phyloP scores from a whole-genome alignment of 768 basidiomycete genomes.

The Panaeolus papilionaceus region DNA sequence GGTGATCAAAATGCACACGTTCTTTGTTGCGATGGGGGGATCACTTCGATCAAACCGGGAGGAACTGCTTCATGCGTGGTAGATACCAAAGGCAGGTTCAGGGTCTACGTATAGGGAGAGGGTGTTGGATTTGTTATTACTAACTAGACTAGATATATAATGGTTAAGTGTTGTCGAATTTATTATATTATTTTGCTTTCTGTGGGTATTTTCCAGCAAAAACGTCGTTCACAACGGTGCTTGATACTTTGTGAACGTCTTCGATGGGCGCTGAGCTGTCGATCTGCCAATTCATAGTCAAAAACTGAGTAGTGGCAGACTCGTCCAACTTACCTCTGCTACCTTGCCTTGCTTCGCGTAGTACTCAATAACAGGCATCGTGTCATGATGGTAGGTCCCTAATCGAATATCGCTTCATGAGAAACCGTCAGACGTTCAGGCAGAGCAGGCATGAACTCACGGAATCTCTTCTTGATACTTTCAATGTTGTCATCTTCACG shows the following conservation, averaged over 20 bases:
- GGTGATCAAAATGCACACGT: conserved; percentile 68
- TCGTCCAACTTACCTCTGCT: conserved; percentile 63
- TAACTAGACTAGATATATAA: conserved; percentile 4
- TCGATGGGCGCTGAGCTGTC: conserved; percentile 74
- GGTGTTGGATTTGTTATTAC: neutral
- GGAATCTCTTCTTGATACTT: conserved; percentile 96
- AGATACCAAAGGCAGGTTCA: conserved; percentile 46
- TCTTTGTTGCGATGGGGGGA: conserved; percentile 81
- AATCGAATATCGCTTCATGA: neutral
- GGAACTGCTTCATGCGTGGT: conserved; percentile 63
- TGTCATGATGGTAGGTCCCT: conserved; percentile 87
- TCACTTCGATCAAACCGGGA: conserved; percentile 64
- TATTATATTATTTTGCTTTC: conserved; percentile 19
- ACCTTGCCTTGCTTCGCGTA: conserved; percentile 75
- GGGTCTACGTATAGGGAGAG: conserved; percentile 48
- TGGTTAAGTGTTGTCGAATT: neutral
- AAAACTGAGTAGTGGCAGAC: conserved; percentile 13
- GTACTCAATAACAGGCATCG: conserved; percentile 93
- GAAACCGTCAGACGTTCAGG: neutral
- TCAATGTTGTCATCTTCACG: conserved; percentile 95
- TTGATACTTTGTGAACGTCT: conserved; percentile 70
- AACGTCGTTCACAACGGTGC: conserved; percentile 49
- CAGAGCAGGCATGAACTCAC: conserved; percentile 48
- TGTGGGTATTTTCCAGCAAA: conserved; percentile 32
- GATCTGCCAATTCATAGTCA: conserved; percentile 48